Conservation (phyloP, 106 monocot species). For the Acorus calamus region DNA sequence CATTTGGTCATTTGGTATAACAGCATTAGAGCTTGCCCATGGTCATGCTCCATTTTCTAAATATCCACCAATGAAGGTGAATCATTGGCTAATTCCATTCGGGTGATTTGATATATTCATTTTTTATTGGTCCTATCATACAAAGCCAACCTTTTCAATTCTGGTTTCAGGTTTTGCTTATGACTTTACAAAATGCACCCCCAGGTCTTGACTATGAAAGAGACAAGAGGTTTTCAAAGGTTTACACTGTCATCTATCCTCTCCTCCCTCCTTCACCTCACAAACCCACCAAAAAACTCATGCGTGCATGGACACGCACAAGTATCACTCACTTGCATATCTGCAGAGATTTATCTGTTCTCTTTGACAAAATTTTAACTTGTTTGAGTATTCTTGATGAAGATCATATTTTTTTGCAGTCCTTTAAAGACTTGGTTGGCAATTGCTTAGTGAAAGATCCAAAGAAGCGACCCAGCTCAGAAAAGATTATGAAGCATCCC, state of each 20-base stretch:
- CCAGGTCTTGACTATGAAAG: constrained; percentile 90
- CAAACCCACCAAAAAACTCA: too few species aligned
- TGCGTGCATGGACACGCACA: too few species aligned
- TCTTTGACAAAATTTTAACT: background rate
- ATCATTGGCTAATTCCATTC: background rate
- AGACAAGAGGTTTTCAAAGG: constrained; percentile 84
- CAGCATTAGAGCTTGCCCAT: constrained; percentile 92
- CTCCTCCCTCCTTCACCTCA: too few species aligned
- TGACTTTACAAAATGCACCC: constrained; percentile 97
- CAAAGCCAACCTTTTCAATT: background rate
- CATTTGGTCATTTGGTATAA: constrained; percentile 95
- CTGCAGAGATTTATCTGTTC: too few species aligned
- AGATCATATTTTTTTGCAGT: too few species aligned
- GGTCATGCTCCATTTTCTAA: constrained; percentile 96
- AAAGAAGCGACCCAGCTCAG: constrained; percentile 76
- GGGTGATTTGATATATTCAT: background rate
- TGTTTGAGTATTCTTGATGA: too few species aligned
- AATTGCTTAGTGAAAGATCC: constrained; percentile 96
- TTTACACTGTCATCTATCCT: constrained; percentile 7
- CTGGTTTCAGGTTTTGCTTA: constrained; percentile 63
- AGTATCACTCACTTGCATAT: too few species aligned
- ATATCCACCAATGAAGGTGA: constrained; percentile 96
- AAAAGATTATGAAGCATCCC: constrained; percentile 87
- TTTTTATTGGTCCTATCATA: background rate
- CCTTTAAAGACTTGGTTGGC: constrained; percentile 82